Conservation (phyloP, 2,329 filamentous ascomycete genomes). For the Calonectria leucothoes region DNA sequence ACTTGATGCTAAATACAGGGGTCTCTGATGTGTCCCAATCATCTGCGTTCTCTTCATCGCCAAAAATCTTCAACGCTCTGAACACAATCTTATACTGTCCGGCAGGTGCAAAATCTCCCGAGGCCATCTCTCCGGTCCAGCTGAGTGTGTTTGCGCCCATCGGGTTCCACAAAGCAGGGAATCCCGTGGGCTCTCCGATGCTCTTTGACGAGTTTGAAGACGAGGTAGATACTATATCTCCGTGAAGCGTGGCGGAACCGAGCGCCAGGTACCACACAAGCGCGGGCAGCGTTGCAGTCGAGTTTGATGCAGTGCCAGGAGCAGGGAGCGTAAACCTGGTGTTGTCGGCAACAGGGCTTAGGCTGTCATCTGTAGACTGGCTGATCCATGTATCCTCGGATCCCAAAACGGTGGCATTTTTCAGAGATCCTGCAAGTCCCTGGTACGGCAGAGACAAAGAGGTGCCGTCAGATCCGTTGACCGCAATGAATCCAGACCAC, state of each 20-base stretch:
- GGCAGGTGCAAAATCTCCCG: constrained; percentile 59
- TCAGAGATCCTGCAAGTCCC: constrained; percentile 52
- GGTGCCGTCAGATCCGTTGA: constrained; percentile 53
- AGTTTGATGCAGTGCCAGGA: constrained; percentile 46
- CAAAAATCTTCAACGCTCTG: constrained; percentile 63
- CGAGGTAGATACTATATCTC: constrained; percentile 57
- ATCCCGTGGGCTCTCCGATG: constrained; percentile 55
- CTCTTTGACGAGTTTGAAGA: constrained; percentile 45
- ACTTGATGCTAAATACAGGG: constrained; percentile 56
- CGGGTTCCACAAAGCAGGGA: constrained; percentile 51
- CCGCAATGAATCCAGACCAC: constrained; percentile 55
- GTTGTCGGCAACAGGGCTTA: constrained; percentile 45
- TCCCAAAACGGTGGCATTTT: constrained; percentile 40
- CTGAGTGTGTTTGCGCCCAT: constrained; percentile 37
- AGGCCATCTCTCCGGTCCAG: constrained; percentile 61
- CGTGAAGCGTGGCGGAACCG: constrained; percentile 57
- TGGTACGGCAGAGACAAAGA: constrained; percentile 55
- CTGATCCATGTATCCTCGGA: constrained; percentile 42
- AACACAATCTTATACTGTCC: constrained; percentile 63
- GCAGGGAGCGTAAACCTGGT: constrained; percentile 55
- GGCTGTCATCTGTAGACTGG: constrained; percentile 47
- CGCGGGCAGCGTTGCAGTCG: constrained; percentile 50
- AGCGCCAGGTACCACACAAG: constrained; percentile 57
- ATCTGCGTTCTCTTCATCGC: constrained; percentile 53
- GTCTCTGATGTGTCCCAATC: constrained; percentile 62